phyloP scores from a whole-genome alignment of 495 filamentous ascomycete species.

The Evernia prunastri region DNA sequence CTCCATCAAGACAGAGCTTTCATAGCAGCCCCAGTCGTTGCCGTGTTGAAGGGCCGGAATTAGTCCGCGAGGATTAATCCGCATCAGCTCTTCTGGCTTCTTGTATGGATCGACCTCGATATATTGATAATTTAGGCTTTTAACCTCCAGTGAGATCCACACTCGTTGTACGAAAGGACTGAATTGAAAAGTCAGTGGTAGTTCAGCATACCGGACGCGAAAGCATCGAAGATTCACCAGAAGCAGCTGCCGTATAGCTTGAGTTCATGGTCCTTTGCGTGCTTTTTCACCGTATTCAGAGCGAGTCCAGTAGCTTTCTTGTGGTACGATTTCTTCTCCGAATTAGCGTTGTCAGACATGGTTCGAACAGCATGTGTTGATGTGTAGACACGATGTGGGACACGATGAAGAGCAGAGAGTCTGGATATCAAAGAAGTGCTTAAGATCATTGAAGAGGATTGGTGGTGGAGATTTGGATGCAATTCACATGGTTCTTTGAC shows the following conservation, averaged over 20 bases:
- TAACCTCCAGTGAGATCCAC: conserved; percentile 91
- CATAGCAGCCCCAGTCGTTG: conserved; percentile 81
- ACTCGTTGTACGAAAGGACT: conserved; percentile 86
- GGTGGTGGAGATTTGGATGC: not conserved
- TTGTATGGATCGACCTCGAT: conserved; percentile 85
- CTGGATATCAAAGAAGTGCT: not conserved
- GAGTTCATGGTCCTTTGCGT: conserved; percentile 61
- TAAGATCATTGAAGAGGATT: not conserved
- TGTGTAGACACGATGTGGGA: not conserved
- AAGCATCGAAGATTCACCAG: conserved; percentile 53
- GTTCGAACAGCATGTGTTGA: not conserved
- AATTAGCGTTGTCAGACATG: conserved; percentile 41
- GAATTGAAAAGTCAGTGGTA: conserved; percentile 23
- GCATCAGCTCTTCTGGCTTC: conserved; percentile 69
- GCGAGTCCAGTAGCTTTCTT: conserved; percentile 78
- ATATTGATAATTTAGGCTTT: conserved; percentile 80
- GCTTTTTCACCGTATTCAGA: conserved; percentile 62
- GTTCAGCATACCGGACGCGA: not conserved
- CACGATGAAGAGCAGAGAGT: not conserved
- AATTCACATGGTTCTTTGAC: not conserved
- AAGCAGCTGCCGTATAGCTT: conserved; percentile 89
- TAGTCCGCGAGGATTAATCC: conserved; percentile 81
- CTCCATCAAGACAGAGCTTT: conserved; percentile 81
- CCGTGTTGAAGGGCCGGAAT: conserved; percentile 80
- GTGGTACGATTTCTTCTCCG: conserved; percentile 65